Evolutionary conservation across 1,284 basidiomycete species (phyloP).

Genomic region (Inonotus hispidus): DNA sequence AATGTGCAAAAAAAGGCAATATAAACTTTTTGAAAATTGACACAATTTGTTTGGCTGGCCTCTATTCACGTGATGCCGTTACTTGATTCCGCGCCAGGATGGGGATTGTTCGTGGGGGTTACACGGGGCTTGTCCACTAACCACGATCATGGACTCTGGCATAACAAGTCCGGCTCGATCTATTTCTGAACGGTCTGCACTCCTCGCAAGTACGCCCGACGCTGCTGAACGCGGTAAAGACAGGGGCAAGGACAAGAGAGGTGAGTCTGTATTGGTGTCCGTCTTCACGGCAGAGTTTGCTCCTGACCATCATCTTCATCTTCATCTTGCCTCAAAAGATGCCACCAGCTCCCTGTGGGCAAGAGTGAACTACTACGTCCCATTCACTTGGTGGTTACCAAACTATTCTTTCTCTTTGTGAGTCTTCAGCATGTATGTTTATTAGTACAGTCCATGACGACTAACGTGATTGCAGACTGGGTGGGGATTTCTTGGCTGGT

Average conservation of each 20-base stretch:
- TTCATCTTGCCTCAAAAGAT: too few relatives aligned
- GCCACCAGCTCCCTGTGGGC: conserved; percentile 19
- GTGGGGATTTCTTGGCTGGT: conserved; percentile 79
- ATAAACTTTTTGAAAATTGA: too few relatives aligned
- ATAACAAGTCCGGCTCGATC: conserved; percentile 2
- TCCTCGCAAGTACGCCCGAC: conserved; percentile 3
- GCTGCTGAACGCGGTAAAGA: conserved; percentile 7
- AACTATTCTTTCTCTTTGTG: conserved; percentile 70
- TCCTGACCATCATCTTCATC: neutral
- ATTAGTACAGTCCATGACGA: neutral
- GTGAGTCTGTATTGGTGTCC: neutral
- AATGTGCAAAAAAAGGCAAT: too few relatives aligned
- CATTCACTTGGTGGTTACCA: conserved; percentile 77
- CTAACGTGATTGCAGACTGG: conserved; percentile 32
- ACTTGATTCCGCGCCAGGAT: conserved; percentile 1
- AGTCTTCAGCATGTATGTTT: conserved; percentile 25
- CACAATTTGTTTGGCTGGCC: conserved; percentile 1
- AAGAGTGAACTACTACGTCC: conserved; percentile 59
- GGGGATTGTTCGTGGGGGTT: too few relatives aligned
- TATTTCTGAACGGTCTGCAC: conserved; percentile 10
- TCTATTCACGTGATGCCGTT: neutral
- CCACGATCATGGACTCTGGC: conserved; percentile 1
- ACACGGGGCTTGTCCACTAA: neutral
- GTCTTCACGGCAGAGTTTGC: neutral
- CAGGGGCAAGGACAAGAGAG: neutral